These are phyloP conservation scores for Pouteria campechiana DNA, from an alignment of 179 eudicot species.

Conservation along the genomic window DNA sequence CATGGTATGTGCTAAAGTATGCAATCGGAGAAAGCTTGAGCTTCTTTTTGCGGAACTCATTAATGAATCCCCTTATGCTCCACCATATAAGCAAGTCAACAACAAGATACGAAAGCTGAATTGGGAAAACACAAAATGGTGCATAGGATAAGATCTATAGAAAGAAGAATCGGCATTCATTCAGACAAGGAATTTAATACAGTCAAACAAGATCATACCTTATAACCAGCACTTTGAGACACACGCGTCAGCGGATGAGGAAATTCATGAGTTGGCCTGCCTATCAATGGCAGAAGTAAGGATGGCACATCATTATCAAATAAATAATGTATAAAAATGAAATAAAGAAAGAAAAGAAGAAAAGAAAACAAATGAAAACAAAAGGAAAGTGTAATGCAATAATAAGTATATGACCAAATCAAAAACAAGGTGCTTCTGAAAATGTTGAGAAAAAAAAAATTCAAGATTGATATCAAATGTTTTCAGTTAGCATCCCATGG, in stretches of 20 bases:
- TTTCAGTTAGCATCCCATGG: no score
- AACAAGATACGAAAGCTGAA: slow-evolving; percentile 73
- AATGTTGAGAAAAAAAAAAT: no score
- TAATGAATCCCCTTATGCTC: slow-evolving; percentile 80
- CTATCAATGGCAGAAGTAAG: slow-evolving; percentile 26
- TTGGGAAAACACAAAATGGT: slow-evolving; percentile 6
- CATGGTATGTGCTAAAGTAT: slow-evolving; percentile 75
- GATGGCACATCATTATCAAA: background rate
- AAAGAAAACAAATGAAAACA: background rate
- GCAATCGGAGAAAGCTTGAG: slow-evolving; percentile 89
- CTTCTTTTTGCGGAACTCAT: slow-evolving; percentile 75
- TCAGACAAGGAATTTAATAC: background rate
- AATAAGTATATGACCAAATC: no score
- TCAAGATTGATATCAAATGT: no score
- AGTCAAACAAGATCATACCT: slow-evolving; percentile 45
- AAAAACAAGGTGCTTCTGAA: no score
- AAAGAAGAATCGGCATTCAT: background rate
- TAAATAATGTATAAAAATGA: no score
- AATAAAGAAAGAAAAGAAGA: no score
- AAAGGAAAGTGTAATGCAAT: no score
- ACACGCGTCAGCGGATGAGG: slow-evolving; percentile 89
- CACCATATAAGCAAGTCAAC: slow-evolving; percentile 94
- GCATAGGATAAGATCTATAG: background rate
- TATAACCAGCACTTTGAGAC: slow-evolving; percentile 77
- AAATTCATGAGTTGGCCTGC: slow-evolving; percentile 95